phyloP scores from a whole-genome alignment of 768 basidiomycete species.

The Psilocybe subaeruginosa region DNA sequence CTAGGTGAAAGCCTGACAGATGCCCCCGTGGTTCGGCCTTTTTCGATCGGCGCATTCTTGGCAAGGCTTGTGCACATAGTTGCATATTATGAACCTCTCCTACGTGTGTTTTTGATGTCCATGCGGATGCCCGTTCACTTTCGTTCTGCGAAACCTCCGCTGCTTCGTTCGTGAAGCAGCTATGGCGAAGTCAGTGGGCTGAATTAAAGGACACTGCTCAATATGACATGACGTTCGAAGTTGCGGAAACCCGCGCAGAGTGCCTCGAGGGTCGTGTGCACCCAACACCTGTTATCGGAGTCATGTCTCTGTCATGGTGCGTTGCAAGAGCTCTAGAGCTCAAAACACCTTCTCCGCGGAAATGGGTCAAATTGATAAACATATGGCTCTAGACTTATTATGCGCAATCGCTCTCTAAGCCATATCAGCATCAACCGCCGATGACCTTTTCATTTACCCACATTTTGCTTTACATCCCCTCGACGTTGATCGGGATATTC shows the following conservation, averaged over 20 bases:
- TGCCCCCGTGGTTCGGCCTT: constrained; percentile 41
- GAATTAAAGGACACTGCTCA: constrained; percentile 48
- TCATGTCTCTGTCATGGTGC: constrained; percentile 40
- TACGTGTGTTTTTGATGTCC: constrained; percentile 40
- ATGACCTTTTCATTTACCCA: constrained; percentile 6
- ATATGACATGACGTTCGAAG: constrained; percentile 50
- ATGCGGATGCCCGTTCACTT: constrained; percentile 43
- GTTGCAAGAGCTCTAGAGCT: background rate
- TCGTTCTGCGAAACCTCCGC: constrained; percentile 41
- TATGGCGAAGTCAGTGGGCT: constrained; percentile 54
- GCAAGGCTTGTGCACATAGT: constrained; percentile 42
- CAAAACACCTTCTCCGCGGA: background rate
- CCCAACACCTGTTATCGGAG: constrained; percentile 45
- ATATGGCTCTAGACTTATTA: constrained; percentile 2
- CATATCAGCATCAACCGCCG: constrained; percentile 17
- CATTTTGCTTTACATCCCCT: constrained; percentile 19
- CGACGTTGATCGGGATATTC: constrained; percentile 37
- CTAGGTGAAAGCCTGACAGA: constrained; percentile 44
- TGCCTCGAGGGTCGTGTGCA: constrained; percentile 37
- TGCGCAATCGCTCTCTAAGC: constrained; percentile 1
- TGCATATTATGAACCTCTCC: constrained; percentile 45
- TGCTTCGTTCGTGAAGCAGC: constrained; percentile 32
- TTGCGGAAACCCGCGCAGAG: constrained; percentile 44
- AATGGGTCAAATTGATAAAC: background rate
- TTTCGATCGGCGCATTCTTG: constrained; percentile 42